These are phyloP conservation scores for Lactarius psammicola DNA, from an alignment of 768 basidiomycete genomes.

Conservation along the genomic window DNA sequence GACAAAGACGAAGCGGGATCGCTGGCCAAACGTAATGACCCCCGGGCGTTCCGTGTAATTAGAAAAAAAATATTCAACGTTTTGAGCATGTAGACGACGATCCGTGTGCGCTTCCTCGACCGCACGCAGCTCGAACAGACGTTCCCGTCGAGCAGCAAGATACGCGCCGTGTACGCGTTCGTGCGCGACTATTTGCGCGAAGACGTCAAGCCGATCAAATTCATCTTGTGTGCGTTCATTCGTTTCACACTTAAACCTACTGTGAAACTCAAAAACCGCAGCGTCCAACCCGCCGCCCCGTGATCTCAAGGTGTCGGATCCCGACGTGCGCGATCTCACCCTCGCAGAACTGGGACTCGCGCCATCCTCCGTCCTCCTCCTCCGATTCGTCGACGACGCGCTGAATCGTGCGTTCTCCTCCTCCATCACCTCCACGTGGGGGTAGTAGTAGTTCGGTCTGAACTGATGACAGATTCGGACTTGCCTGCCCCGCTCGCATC, in stretches of 20 bases:
- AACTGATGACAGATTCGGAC: constrained; percentile 44
- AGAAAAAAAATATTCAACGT: background rate
- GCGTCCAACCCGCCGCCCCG: constrained; percentile 81
- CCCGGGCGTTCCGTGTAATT: too few species aligned
- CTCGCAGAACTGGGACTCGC: constrained; percentile 71
- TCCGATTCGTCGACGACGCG: constrained; percentile 70
- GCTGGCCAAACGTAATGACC: constrained; percentile 64
- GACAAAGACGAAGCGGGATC: constrained; percentile 55
- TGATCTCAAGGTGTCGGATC: constrained; percentile 81
- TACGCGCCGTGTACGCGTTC: constrained; percentile 81
- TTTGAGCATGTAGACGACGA: constrained; percentile 56
- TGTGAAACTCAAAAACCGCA: constrained; percentile 35
- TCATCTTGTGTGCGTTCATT: constrained; percentile 68
- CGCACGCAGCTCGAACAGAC: constrained; percentile 75
- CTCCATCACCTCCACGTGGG: too few species aligned
- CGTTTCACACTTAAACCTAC: too few species aligned
- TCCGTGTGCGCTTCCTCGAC: constrained; percentile 80
- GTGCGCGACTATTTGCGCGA: constrained; percentile 69
- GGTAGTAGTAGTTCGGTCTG: background rate
- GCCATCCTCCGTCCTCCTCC: constrained; percentile 73
- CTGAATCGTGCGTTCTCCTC: constrained; percentile 56
- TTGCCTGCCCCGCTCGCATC: constrained; percentile 64
- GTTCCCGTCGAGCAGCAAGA: constrained; percentile 78
- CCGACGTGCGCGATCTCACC: constrained; percentile 61
- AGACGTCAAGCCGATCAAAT: constrained; percentile 76